Evolutionary conservation across 164 flowering plant species (phyloP).

Genomic region (Buxus sempervirens): DNA sequence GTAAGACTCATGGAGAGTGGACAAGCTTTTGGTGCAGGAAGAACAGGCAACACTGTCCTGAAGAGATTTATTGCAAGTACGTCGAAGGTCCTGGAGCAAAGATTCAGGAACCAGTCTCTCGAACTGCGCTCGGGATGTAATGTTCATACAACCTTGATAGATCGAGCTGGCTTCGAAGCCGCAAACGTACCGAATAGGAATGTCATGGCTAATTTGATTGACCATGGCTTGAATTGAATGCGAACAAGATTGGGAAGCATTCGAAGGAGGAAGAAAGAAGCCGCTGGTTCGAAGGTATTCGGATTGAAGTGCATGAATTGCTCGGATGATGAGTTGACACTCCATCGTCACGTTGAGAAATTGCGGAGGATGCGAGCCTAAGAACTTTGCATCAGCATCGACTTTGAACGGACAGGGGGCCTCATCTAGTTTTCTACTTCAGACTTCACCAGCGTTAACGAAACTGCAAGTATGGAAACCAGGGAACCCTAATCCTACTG

Average conservation of each 20-base stretch:
- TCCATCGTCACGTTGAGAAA: no score
- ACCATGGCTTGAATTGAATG: constrained; percentile 21
- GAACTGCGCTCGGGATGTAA: constrained; percentile 31
- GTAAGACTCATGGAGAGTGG: constrained; percentile 20
- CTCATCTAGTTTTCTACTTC: no score
- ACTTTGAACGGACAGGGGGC: no score
- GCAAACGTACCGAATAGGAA: constrained; percentile 29
- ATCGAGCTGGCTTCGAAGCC: constrained; percentile 41
- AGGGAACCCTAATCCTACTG: no score
- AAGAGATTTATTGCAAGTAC: constrained; percentile 34
- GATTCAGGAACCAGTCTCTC: constrained; percentile 23
- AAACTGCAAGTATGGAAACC: no score
- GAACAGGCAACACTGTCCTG: constrained; percentile 33
- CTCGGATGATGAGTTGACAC: no score
- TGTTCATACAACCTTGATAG: constrained; percentile 37
- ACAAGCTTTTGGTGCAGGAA: constrained; percentile 30
- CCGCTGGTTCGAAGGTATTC: constrained; percentile 21
- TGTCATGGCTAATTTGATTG: constrained; percentile 13
- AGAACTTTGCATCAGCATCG: no score
- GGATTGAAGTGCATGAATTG: no score
- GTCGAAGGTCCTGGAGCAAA: constrained; percentile 13
- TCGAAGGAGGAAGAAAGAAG: constrained; percentile 31
- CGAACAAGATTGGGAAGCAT: constrained; percentile 43
- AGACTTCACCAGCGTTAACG: no score
- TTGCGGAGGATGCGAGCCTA: no score